Percentiles rank a stretch among this genome's conserved stretches.
These are phyloP conservation scores for Myriosclerotinia scirpicola DNA, from an alignment of 2,329 filamentous ascomycete genomes.

Conservation along the genomic window DNA sequence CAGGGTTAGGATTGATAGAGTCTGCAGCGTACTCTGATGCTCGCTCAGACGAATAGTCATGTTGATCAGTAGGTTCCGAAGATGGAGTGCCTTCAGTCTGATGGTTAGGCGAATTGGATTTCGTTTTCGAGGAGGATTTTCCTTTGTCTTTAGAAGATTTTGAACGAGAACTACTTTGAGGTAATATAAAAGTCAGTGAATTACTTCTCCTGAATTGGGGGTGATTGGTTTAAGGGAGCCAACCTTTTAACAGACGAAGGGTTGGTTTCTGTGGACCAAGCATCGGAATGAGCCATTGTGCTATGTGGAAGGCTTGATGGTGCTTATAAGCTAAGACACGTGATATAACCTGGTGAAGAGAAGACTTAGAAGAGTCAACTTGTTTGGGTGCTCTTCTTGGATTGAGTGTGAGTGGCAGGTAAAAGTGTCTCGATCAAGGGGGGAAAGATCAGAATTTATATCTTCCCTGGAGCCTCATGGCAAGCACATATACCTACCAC, in stretches of 20 bases:
- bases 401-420: not conserved
- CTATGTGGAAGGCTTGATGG: not conserved
- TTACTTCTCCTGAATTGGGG: not conserved
- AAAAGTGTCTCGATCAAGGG: not conserved
- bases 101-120: not conserved
- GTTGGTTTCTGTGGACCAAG: conserved; percentile 13
- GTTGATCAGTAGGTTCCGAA: not conserved
- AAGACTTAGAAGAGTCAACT: not conserved
- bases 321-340: not conserved
- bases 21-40: conserved; percentile 7
- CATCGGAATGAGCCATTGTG: conserved; percentile 12
- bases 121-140: conserved; percentile 5
- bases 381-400: not conserved
- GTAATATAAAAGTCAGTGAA: not conserved
- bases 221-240: not conserved
- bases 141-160: not conserved
- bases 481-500: not conserved
- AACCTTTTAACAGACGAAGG: conserved; percentile 15
- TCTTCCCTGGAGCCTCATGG: not conserved
- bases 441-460: conserved; percentile 12
- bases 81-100: not conserved
- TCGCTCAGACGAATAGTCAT: not conserved
- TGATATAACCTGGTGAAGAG: not conserved
- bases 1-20: conserved; percentile 13
- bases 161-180: not conserved